Evolutionary conservation across 1,139 yeast genomes (phyloP).

Genomic region (Blastobotrys malaysiensis): DNA sequence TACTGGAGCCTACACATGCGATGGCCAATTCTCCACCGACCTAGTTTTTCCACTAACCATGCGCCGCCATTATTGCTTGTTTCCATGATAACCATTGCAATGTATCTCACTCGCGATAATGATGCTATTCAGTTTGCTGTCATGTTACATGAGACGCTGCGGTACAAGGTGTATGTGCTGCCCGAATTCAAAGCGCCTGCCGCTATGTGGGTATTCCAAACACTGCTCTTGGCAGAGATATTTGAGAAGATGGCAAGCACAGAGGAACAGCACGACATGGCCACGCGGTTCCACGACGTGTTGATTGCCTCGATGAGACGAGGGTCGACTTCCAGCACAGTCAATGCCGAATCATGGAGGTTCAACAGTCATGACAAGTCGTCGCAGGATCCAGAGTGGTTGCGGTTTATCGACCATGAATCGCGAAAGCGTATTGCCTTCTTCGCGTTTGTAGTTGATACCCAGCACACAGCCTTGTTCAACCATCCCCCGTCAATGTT

Average conservation of each 20-base stretch:
- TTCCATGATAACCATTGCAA: constrained; percentile 51
- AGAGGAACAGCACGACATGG: constrained; percentile 41
- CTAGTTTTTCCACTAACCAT: constrained; percentile 48
- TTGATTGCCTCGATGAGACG: constrained; percentile 25
- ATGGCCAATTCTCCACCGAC: constrained; percentile 53
- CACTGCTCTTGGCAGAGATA: constrained; percentile 54
- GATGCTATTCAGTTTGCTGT: constrained; percentile 36
- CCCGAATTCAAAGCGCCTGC: constrained; percentile 56
- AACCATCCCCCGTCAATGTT: constrained; percentile 27
- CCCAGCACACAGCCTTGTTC: constrained; percentile 25
- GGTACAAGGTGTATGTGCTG: constrained; percentile 53
- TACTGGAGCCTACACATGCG: constrained; percentile 45
- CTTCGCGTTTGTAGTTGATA: constrained; percentile 26
- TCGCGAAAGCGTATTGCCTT: constrained; percentile 24
- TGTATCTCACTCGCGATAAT: constrained; percentile 33
- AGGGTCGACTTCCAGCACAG: constrained; percentile 10
- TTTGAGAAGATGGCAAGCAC: constrained; percentile 55
- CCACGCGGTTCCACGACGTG: constrained; percentile 26
- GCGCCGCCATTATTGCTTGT: constrained; percentile 48
- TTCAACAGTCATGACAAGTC: constrained; percentile 7
- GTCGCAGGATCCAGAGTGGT: constrained; percentile 20
- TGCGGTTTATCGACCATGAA: constrained; percentile 21
- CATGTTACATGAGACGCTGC: constrained; percentile 48
- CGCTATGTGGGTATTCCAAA: constrained; percentile 58
- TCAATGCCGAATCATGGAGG: constrained; percentile 8